Percentiles rank a stretch among this genome's conserved stretches.
phyloP scores from a whole-genome alignment of 2,329 filamentous ascomycete species.

The Venturia nashicola region DNA sequence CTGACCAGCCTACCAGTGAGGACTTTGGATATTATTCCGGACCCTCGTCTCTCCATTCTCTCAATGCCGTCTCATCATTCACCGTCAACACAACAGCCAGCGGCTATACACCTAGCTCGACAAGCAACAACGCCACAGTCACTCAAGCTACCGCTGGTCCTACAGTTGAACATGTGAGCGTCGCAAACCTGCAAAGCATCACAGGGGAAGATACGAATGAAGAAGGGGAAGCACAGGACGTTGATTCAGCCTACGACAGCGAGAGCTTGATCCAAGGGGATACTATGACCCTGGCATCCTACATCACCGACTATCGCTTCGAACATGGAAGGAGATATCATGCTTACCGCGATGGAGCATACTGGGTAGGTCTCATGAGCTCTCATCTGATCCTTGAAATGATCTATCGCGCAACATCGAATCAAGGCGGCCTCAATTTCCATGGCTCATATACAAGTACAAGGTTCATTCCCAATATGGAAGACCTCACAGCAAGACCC shows the following conservation, averaged over 20 bases:
- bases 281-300: slow-evolving; percentile 11
- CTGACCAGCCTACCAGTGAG: not conserved
- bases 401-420: not conserved
- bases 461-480: not conserved
- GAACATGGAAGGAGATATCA: slow-evolving; percentile 12
- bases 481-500: not conserved
- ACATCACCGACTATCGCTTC: slow-evolving; percentile 11
- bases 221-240: not conserved
- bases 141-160: not conserved
- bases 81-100: not conserved
- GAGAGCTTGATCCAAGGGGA: slow-evolving; percentile 22
- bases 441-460: not conserved
- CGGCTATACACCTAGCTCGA: not conserved
- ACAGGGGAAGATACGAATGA: not conserved
- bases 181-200: not conserved
- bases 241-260: slow-evolving; percentile 24
- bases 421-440: not conserved
- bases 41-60: not conserved
- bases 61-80: not conserved
- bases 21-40: not conserved
- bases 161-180: not conserved
- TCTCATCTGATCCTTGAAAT: not conserved
- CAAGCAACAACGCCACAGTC: not conserved
- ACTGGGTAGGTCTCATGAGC: slow-evolving; percentile 6
- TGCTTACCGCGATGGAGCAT: slow-evolving; percentile 11